phyloP scores from a whole-genome alignment of 2,329 filamentous ascomycete species.

The Beauveria caledonica region DNA sequence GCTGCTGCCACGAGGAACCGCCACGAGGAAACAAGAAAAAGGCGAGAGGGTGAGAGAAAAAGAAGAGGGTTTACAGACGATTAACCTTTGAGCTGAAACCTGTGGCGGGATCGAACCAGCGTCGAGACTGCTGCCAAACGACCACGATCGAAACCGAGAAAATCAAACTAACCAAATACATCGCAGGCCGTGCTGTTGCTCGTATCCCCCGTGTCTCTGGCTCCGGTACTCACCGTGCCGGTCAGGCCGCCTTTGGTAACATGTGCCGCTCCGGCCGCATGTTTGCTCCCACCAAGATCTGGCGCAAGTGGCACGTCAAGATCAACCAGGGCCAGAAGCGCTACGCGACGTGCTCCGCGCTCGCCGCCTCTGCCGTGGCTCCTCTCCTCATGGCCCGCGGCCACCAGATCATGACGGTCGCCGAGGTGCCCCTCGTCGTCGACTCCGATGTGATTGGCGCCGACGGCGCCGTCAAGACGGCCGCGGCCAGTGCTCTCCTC shows the following conservation, averaged over 20 bases:
- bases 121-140: not conserved
- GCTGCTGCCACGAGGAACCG: not conserved
- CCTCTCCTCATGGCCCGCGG: conserved; percentile 94
- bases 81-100: not conserved
- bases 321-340: conserved; percentile 99
- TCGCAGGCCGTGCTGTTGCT: conserved; percentile 88
- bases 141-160: not conserved
- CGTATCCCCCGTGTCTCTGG: conserved; percentile 99
- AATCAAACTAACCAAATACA: not conserved
- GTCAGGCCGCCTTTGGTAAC: conserved; percentile 99
- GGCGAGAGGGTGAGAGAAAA: not conserved
- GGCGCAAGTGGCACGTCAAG: conserved; percentile 99
- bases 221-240: conserved; percentile 99
- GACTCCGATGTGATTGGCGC: conserved; percentile 82
- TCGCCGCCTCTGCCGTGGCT: conserved; percentile 91
- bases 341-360: conserved; percentile 93
- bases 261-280: conserved; percentile 99
- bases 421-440: conserved; percentile 95
- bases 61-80: not conserved
- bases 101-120: not conserved
- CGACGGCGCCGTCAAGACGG: conserved; percentile 77
- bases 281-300: conserved; percentile 99
- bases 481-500: conserved; percentile 76
- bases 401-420: conserved; percentile 84
- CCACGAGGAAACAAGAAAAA: not conserved